Percentiles rank a stretch among this genome's conserved stretches.
phyloP scores from a whole-genome alignment of 2,329 filamentous ascomycete genomes.

The Penicillium hordei region DNA sequence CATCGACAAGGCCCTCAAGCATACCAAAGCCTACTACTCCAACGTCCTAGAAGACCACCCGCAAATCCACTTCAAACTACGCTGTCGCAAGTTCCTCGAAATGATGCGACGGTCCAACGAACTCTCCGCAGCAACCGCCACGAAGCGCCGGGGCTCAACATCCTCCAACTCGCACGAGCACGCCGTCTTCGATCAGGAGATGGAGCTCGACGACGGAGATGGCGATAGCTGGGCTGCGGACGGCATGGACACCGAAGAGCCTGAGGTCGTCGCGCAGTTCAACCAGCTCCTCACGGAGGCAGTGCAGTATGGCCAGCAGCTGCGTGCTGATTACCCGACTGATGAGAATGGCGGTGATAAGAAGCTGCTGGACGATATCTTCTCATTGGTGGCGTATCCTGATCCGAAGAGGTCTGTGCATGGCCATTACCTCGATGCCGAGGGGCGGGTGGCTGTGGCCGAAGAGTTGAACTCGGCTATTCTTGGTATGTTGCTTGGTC shows the following conservation, averaged over 20 bases:
- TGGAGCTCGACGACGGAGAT: slow-evolving; percentile 54
- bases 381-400: slow-evolving; percentile 81
- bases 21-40: slow-evolving; percentile 76
- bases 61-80: slow-evolving; percentile 81
- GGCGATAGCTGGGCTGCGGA: slow-evolving; percentile 39
- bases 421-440: slow-evolving; percentile 72
- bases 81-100: slow-evolving; percentile 91
- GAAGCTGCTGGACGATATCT: slow-evolving; percentile 77
- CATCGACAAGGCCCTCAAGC: slow-evolving; percentile 83
- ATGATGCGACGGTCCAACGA: slow-evolving; percentile 79
- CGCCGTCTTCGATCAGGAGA: slow-evolving; percentile 52
- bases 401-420: slow-evolving; percentile 77
- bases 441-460: slow-evolving; percentile 73
- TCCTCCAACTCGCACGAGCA: slow-evolving; percentile 44
- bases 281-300: slow-evolving; percentile 65
- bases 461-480: slow-evolving; percentile 95
- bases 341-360: slow-evolving; percentile 69
- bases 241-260: slow-evolving; percentile 58
- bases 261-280: slow-evolving; percentile 38
- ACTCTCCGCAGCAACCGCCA: slow-evolving; percentile 43
- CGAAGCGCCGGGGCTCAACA: slow-evolving; percentile 41
- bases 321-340: slow-evolving; percentile 73
- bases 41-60: slow-evolving; percentile 76
- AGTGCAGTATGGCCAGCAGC: slow-evolving; percentile 73
- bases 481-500: slow-evolving; percentile 60